Conservation (phyloP, 108 stramenopile genomes). For the Chaetoceros muelleri region DNA sequence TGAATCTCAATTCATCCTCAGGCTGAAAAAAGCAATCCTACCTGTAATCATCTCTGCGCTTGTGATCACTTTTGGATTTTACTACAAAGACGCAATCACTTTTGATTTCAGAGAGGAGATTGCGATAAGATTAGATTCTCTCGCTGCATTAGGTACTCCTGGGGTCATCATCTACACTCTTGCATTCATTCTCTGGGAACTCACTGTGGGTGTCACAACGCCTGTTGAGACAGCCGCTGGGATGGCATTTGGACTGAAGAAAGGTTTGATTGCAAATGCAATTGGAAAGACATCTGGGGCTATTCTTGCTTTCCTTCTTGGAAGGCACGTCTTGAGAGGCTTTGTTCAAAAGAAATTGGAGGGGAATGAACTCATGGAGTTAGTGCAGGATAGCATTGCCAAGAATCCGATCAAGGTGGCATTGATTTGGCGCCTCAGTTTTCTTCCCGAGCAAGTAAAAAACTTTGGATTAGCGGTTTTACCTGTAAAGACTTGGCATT, state of each 20-base stretch:
- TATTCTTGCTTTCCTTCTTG: conserved; percentile 38
- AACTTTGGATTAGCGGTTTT: conserved; percentile 48
- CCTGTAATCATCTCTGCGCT: no score
- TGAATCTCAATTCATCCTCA: no score
- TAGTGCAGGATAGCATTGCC: conserved; percentile 27
- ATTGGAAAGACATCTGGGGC: conserved; percentile 61
- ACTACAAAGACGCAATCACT: no score
- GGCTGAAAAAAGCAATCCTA: no score
- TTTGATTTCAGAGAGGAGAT: background rate
- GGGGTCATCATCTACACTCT: conserved; percentile 27
- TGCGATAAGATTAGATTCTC: conserved; percentile 5
- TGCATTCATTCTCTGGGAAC: conserved; percentile 29
- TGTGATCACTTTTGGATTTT: no score
- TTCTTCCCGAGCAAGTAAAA: conserved; percentile 75
- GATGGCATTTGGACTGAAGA: conserved; percentile 41
- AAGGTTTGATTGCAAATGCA: conserved; percentile 21
- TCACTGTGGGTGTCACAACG: conserved; percentile 46
- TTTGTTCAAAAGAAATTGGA: conserved; percentile 27
- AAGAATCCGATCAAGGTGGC: conserved; percentile 33
- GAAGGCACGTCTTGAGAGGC: conserved; percentile 31
- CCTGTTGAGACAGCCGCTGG: conserved; percentile 44
- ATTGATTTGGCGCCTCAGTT: conserved; percentile 47
- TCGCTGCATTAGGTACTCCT: conserved; percentile 10
- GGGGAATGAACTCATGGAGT: conserved; percentile 37
- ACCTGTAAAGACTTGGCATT: conserved; percentile 21